These are phyloP conservation scores for Rhizopogon parksii DNA, from an alignment of 1,284 basidiomycete genomes.

Conservation along the genomic window DNA sequence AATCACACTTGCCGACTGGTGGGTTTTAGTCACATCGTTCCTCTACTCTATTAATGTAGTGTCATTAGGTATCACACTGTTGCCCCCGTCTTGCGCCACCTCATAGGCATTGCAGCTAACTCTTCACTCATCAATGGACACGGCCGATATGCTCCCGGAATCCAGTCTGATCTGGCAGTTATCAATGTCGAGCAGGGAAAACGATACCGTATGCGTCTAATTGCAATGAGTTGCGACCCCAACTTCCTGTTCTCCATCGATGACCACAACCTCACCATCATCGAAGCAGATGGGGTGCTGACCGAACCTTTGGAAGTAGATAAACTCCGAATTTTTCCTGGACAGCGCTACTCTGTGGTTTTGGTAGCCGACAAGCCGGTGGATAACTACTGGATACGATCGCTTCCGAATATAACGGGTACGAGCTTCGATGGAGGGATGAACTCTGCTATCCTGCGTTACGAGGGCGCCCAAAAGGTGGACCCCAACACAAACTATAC, in stretches of 20 bases:
- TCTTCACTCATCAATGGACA: conserved; percentile 44
- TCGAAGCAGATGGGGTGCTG: conserved; percentile 44
- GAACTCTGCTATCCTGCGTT: conserved; percentile 31
- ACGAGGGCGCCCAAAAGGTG: conserved; percentile 23
- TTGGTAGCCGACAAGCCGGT: conserved; percentile 18
- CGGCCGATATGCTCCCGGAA: conserved; percentile 34
- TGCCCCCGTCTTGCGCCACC: conserved; percentile 10
- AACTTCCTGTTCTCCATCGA: conserved; percentile 37
- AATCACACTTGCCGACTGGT: conserved; percentile 29
- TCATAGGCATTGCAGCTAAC: conserved; percentile 20
- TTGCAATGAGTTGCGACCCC: conserved; percentile 30
- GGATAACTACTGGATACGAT: conserved; percentile 27
- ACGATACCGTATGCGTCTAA: conserved; percentile 29
- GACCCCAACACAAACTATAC: conserved; percentile 25
- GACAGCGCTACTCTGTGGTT: conserved; percentile 35
- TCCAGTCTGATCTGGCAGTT: conserved; percentile 27
- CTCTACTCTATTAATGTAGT: neutral
- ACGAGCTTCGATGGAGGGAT: conserved; percentile 7
- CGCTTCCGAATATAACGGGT: conserved; percentile 13
- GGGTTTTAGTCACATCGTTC: neutral
- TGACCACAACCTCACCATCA: conserved; percentile 37
- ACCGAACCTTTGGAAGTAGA: conserved; percentile 36
- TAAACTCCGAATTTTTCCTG: conserved; percentile 33
- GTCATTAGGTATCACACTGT: conserved; percentile 24
- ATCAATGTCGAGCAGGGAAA: conserved; percentile 22